Percentiles rank a stretch among this genome's conserved stretches.
Evolutionary conservation across 2,329 filamentous ascomycete genomes (phyloP).

Genomic region (Stachybotrys elegans): DNA sequence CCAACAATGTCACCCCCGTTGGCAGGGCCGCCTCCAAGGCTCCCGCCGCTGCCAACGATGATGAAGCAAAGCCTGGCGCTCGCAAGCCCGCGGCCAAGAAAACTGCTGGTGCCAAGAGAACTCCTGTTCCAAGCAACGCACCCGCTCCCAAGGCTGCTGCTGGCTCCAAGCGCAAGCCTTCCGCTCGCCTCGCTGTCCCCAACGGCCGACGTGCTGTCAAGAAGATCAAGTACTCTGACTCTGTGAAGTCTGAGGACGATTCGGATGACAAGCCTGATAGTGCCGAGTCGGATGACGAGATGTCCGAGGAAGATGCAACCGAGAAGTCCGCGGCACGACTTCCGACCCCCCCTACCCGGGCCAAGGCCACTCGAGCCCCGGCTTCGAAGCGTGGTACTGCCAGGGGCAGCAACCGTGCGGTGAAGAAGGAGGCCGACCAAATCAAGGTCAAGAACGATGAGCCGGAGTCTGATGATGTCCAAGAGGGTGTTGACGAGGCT

Average conservation of each 20-base stretch:
- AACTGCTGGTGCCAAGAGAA: neutral
- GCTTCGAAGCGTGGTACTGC: too few relatives aligned
- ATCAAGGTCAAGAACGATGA: conserved; percentile 18
- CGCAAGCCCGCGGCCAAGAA: neutral
- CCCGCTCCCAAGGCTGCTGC: neutral
- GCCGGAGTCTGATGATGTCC: conserved; percentile 2
- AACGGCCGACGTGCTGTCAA: conserved; percentile 19
- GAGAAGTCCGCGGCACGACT: conserved; percentile 9
- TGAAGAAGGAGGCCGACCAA: conserved; percentile 18
- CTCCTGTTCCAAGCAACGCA: too few relatives aligned
- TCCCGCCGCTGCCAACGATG: conserved; percentile 3
- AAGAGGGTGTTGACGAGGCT: too few relatives aligned
- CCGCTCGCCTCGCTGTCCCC: conserved; percentile 8
- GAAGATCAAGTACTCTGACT: conserved; percentile 16
- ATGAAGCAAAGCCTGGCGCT: neutral
- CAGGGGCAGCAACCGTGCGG: conserved; percentile 10
- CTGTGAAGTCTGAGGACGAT: conserved; percentile 20
- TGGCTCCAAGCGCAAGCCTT: conserved; percentile 21
- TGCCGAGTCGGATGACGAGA: too few relatives aligned
- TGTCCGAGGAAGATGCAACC: conserved; percentile 13
- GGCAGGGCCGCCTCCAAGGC: conserved; percentile 9
- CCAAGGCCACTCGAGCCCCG: conserved; percentile 13
- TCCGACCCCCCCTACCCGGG: conserved; percentile 1
- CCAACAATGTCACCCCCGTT: conserved; percentile 40
- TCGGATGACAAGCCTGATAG: too few relatives aligned